Evolutionary conservation across 805 yeast species (phyloP), one percentile per base, ranked within the genome.

Genomic region (Candida corydali): DNA sequence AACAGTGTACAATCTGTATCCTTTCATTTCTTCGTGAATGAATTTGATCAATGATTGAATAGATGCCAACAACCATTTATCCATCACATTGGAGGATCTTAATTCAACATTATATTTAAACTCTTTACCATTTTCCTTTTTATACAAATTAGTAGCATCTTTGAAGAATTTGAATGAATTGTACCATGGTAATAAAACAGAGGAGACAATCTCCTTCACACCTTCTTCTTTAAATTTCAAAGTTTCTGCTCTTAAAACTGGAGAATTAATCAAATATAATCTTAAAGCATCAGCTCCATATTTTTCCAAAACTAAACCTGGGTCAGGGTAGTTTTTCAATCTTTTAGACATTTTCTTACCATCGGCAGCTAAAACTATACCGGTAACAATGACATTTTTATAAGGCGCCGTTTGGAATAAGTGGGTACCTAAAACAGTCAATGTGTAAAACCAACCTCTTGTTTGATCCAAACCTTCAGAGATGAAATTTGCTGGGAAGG

Each of bases 291-390:
- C 99, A 30, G 99, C 96, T 73, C 99, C 99, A 56, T 86, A 89
- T 58, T 80, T 81, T 47, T 85, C 75, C 57, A 93, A 74, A 43
- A 93, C 82, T 46, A 77, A 63, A 46, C 68, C 73, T 47, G 98
- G 98, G 68, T 93, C 97, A 45, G 99, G 99, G 63, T 93, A 93
- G 66, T 93, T 93, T 74, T 93, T 89, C 59, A 93, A 79, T 55
- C 98, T 82, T 74, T 93, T 93, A 29, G 98, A 93, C 99, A 93
- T 93, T 73, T 93, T 93, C 71, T 89, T 93, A 65, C 99, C 99
- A 59, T 93, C 99, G 30, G 93, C 81, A 31, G 99, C 99, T 50
- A 93, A 75, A 30, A 93, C 96, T 57, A 93, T 86, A 73, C 99
- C 99, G 29, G 88, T 73, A 36, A 93, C 98, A 61, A 93, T 86